Evolutionary conservation across 2,329 filamentous ascomycete genomes (phyloP), one percentile per base, ranked within the genome.

Genomic region (Colletotrichum destructivum): DNA sequence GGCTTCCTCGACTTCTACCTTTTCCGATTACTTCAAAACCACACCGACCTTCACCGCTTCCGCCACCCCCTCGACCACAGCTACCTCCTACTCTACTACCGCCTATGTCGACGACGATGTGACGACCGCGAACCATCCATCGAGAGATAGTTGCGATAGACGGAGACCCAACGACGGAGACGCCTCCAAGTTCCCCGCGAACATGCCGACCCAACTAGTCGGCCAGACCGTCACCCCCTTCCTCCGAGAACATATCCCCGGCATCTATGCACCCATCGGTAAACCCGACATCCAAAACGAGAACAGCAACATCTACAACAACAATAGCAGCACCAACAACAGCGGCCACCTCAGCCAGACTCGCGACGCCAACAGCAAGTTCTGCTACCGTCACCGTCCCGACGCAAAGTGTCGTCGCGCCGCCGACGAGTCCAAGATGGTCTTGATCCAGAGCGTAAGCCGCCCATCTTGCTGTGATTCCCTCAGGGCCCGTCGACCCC

Each of bases 341-440:
- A 38, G 8, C 35, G 8, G 35, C 35, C 35, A 38, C 61, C 59
- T 72, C 59, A 72, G 35, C 66, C 69, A 72, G 35, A 55, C 64
- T 26, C 46, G 69, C 31, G 89, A 90, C 73, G 88, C 87, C 46
- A 97, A 95, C 80, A 97, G 94, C 76, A 96, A 94, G 81, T 98
- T 93, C 84, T 99, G 96, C 84, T 99, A 99, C 82, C 92, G 96
- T 67, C 96, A 99, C 82, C 89, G 94, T 65, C 96, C 96, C 2
- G 96, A 98, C 81, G 91, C 96, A 65, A 97, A 98, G 84, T 99
- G 96, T 83, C 89, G 95, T 73, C 91, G 95, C 72, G 94, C 97
- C 74, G 95, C 95, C 70, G 95, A 98, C 83, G 96, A 98, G 84
- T 92, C 93, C 57, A 96, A 96, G 74, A 99, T 99, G 96, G 94